Evolutionary conservation across 495 filamentous ascomycete genomes (phyloP).

Genomic region (Terfezia claveryi): DNA sequence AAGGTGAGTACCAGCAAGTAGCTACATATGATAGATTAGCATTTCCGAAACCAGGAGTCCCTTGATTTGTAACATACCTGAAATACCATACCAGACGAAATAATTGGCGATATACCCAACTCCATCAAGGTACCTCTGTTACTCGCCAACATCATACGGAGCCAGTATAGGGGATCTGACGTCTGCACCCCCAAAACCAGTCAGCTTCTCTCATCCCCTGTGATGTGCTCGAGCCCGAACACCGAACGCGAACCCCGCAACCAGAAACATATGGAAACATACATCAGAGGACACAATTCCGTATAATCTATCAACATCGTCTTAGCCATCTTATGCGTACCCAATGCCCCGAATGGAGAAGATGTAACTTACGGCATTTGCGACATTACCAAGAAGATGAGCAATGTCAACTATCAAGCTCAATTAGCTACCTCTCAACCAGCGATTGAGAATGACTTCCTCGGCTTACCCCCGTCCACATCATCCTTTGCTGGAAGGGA

Average conservation of each 20-base stretch:
- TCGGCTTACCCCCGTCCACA: conserved; percentile 77
- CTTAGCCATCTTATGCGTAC: not conserved
- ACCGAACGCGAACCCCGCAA: not conserved
- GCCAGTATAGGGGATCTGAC: conserved; percentile 96
- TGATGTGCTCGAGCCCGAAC: not conserved
- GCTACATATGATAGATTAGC: conserved; percentile 22
- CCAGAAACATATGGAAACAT: conserved; percentile 1
- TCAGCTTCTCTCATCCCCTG: conserved; percentile 3
- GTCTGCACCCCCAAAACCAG: conserved; percentile 20
- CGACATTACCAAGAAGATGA: conserved; percentile 99
- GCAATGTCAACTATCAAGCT: conserved; percentile 48
- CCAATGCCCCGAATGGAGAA: conserved; percentile 14
- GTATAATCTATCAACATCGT: conserved; percentile 30
- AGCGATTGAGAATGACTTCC: not conserved
- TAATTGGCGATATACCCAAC: conserved; percentile 95
- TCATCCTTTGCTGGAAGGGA: conserved; percentile 95
- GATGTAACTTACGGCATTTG: conserved; percentile 54
- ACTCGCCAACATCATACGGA: conserved; percentile 98
- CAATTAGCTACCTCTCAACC: conserved; percentile 20
- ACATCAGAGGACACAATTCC: conserved; percentile 84
- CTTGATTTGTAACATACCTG: conserved; percentile 30
- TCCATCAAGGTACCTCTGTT: conserved; percentile 99
- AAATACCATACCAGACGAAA: conserved; percentile 99
- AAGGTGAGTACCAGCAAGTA: conserved; percentile 95
- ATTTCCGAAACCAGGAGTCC: conserved; percentile 2